Percentiles rank a stretch among this genome's conserved stretches.
These are phyloP conservation scores for Hanseniaspora valbyensis DNA, from an alignment of 805 yeast genomes.

Conservation along the genomic window DNA sequence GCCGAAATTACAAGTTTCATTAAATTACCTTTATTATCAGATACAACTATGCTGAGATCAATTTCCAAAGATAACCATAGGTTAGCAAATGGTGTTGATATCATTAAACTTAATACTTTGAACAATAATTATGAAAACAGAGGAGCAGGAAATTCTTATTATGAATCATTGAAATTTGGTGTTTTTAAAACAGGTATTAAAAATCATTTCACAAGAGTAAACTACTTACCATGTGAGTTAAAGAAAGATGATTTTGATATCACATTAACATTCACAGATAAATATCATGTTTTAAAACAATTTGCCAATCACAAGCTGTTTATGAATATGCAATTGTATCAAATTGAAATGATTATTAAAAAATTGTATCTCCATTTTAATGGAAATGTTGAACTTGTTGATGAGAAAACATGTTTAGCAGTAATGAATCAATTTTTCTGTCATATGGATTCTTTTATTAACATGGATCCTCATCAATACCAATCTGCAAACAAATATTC, in stretches of 20 bases:
- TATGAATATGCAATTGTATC: not conserved
- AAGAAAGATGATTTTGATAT: not conserved
- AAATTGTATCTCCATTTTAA: not conserved
- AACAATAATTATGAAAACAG: not conserved
- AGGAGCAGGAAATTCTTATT: not conserved
- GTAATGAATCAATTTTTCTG: conserved; percentile 2
- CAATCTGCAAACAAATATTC: not conserved
- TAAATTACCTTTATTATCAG: not conserved
- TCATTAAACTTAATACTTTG: not conserved
- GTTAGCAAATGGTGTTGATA: not conserved
- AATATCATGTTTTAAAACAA: not conserved
- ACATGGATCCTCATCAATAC: conserved; percentile 6
- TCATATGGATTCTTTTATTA: conserved; percentile 8
- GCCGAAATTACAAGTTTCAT: not conserved
- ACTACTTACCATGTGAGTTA: not conserved
- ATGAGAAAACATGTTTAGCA: not conserved
- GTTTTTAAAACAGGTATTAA: not conserved
- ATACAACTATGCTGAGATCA: not conserved
- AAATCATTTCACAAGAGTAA: not conserved
- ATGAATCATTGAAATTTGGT: not conserved
- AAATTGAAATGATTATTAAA: not conserved
- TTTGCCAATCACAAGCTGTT: not conserved
- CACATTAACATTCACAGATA: not conserved
- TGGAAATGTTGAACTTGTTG: not conserved
- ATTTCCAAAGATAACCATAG: not conserved